Conservation (phyloP, 140 eudicot species). For the Eryngium alpinum region DNA sequence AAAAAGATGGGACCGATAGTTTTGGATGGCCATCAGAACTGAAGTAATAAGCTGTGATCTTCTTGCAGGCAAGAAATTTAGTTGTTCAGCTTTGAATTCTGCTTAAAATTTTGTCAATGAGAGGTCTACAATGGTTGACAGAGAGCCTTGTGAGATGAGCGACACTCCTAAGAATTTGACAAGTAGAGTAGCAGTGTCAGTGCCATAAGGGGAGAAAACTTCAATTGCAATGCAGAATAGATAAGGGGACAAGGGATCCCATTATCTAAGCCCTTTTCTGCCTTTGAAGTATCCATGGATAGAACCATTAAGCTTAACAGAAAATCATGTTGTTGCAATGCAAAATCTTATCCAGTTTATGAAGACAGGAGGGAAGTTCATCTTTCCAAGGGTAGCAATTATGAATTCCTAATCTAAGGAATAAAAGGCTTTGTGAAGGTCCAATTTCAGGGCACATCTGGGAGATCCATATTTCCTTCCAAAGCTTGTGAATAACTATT, state of each 20-base stretch:
- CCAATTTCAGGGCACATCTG: not conserved
- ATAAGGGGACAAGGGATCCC: not conserved
- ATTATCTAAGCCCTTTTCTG: not conserved
- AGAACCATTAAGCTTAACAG: not conserved
- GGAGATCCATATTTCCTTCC: not conserved
- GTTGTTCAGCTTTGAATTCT: too few relatives aligned
- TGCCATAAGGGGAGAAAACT: not conserved
- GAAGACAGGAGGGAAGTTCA: not conserved
- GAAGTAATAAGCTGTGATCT: too few relatives aligned
- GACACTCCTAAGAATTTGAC: too few relatives aligned
- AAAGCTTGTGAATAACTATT: not conserved
- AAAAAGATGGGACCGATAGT: too few relatives aligned
- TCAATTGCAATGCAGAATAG: not conserved
- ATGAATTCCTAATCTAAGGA: not conserved
- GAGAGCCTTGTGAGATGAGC: too few relatives aligned
- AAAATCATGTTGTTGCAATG: not conserved
- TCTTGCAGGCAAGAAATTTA: too few relatives aligned
- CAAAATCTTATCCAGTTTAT: not conserved
- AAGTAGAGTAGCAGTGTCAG: not conserved
- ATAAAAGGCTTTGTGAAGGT: not conserved
- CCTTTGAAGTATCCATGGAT: not conserved
- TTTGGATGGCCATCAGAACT: too few relatives aligned
- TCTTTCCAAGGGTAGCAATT: not conserved
- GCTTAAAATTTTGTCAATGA: too few relatives aligned
- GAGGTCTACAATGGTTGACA: too few relatives aligned